phyloP scores from a whole-genome alignment of 306 rosid genomes.

The Ceratonia siliqua region DNA sequence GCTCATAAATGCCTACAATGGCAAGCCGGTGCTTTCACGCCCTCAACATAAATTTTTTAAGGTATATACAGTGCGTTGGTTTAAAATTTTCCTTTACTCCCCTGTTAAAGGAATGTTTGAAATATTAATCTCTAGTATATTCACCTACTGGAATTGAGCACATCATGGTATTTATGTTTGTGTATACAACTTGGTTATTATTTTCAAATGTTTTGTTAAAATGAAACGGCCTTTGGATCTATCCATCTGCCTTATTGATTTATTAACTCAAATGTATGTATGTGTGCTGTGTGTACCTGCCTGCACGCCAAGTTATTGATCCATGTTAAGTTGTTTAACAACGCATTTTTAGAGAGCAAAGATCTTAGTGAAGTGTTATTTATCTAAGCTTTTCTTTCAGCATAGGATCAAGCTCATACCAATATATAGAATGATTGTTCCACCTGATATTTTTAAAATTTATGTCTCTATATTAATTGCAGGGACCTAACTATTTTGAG shows the following conservation, averaged over 20 bases:
- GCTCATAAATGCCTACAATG: conserved; percentile 75
- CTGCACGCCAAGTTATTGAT: background rate
- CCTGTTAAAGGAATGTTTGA: background rate
- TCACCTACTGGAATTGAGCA: background rate
- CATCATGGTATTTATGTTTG: background rate
- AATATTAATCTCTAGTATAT: background rate
- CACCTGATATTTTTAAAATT: background rate
- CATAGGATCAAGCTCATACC: background rate
- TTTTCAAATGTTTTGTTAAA: background rate
- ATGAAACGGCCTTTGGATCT: background rate
- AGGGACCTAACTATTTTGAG: conserved; percentile 93
- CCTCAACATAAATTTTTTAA: conserved; percentile 82
- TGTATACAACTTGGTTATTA: background rate
- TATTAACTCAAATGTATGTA: no score
- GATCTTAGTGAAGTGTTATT: background rate
- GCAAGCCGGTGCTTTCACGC: conserved; percentile 92
- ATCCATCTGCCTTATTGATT: background rate
- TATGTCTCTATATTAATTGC: conserved; percentile 25
- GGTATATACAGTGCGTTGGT: conserved; percentile 41
- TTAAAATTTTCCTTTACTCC: background rate
- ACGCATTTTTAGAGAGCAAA: background rate
- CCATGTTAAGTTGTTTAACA: background rate
- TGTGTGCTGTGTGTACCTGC: background rate
- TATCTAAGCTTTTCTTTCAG: background rate
- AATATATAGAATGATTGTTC: background rate